These are phyloP conservation scores for Leccinellum albellum DNA, from an alignment of 768 basidiomycete genomes.

Conservation along the genomic window DNA sequence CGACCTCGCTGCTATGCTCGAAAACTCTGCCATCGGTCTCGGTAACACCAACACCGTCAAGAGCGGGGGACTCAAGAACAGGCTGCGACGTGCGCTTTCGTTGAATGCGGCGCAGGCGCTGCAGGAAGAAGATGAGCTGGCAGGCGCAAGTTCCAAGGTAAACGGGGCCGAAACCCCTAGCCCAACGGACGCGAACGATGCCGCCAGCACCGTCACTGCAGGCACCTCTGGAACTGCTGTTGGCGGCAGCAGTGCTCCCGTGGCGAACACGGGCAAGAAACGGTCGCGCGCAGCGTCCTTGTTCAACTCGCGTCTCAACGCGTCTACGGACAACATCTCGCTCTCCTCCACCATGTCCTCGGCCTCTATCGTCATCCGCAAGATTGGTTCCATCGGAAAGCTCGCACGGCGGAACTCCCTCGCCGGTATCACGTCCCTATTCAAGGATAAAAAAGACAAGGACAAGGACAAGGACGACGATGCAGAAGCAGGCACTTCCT, in stretches of 20 bases:
- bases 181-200: constrained; percentile 27
- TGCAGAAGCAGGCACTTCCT: constrained; percentile 22
- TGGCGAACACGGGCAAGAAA: constrained; percentile 50
- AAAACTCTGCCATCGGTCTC: constrained; percentile 38
- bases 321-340: constrained; percentile 92
- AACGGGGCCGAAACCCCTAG: constrained; percentile 33
- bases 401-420: constrained; percentile 85
- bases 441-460: constrained; percentile 77
- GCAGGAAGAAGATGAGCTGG: constrained; percentile 42
- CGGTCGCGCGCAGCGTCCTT: constrained; percentile 67
- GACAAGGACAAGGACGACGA: constrained; percentile 35
- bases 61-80: constrained; percentile 71
- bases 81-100: constrained; percentile 68
- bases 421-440: constrained; percentile 87
- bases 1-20: constrained; percentile 56
- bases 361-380: constrained; percentile 94
- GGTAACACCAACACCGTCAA: constrained; percentile 37
- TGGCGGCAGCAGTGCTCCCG: constrained; percentile 18
- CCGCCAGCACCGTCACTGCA: constrained; percentile 36
- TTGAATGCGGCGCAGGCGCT: constrained; percentile 58
- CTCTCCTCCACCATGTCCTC: constrained; percentile 91
- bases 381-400: constrained; percentile 88
- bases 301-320: constrained; percentile 86
- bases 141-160: constrained; percentile 9
- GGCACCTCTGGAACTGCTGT: constrained; percentile 28